Conservation (phyloP, 2,329 filamentous ascomycete species). For the Cladophialophora yegresii region DNA sequence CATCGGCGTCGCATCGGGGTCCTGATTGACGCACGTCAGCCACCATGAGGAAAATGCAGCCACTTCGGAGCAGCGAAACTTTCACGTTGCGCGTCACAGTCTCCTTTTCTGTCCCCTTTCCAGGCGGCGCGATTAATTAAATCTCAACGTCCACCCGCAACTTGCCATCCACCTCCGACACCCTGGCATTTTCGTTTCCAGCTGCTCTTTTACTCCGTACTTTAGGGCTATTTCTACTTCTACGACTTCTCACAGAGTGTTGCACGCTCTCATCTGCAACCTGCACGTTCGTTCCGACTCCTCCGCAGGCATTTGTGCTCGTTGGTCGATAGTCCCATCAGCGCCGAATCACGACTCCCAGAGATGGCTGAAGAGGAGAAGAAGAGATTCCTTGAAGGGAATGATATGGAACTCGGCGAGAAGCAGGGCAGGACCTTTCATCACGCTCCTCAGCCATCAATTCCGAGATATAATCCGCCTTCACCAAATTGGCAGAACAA, state of each 20-base stretch:
- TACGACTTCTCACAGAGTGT: not conserved
- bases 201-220: constrained; percentile 1
- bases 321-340: not conserved
- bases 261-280: not conserved
- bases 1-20: not conserved
- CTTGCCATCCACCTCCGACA: constrained; percentile 1
- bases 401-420: constrained; percentile 69
- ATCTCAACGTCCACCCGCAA: constrained; percentile 10
- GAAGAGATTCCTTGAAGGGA: constrained; percentile 65
- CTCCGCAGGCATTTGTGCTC: not conserved
- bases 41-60: constrained; percentile 5
- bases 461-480: constrained; percentile 42
- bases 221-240: not conserved
- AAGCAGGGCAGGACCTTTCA: constrained; percentile 54
- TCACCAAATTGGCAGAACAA: constrained; percentile 66
- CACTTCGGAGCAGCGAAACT: constrained; percentile 6
- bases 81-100: constrained; percentile 18
- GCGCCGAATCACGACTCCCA: not conserved
- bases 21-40: constrained; percentile 26
- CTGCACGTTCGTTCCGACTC: not conserved
- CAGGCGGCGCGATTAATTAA: constrained; percentile 8
- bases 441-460: constrained; percentile 43
- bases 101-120: constrained; percentile 19
- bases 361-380: constrained; percentile 85
- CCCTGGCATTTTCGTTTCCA: constrained; percentile 13